phyloP scores from a whole-genome alignment of 1,284 basidiomycete genomes.

The Cryptococcus neoformans region DNA sequence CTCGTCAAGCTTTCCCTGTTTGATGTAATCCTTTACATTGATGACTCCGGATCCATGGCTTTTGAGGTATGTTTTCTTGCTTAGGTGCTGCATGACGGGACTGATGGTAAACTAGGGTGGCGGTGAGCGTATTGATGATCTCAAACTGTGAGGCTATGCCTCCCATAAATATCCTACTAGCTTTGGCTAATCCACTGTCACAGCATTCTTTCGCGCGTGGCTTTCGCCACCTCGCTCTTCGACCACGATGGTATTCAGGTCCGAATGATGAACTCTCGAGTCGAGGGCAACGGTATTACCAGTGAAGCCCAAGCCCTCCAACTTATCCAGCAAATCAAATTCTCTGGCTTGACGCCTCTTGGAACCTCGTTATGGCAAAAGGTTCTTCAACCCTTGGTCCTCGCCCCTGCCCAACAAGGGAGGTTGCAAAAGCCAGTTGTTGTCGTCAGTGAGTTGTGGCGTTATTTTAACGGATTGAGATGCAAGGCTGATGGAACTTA shows the following conservation, averaged over 20 bases:
- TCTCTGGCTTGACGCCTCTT: constrained; percentile 51
- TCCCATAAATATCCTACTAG: constrained; percentile 14
- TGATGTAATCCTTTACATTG: constrained; percentile 48
- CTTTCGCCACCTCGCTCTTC: constrained; percentile 51
- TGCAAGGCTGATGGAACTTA: constrained; percentile 7
- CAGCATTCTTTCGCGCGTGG: constrained; percentile 44
- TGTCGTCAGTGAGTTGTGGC: constrained; percentile 35
- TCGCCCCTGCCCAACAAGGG: constrained; percentile 46
- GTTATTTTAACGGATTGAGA: neutral
- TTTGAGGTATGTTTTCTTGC: constrained; percentile 38
- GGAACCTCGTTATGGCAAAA: constrained; percentile 51
- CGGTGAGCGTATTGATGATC: constrained; percentile 48
- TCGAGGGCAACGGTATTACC: constrained; percentile 51
- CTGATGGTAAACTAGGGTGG: neutral
- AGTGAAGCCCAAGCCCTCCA: constrained; percentile 46
- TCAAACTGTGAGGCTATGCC: constrained; percentile 33
- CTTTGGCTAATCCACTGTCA: neutral
- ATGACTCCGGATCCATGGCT: constrained; percentile 51
- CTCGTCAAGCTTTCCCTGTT: constrained; percentile 49
- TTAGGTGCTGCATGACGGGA: constrained; percentile 9
- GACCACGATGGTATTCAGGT: constrained; percentile 53
- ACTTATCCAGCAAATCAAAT: constrained; percentile 50
- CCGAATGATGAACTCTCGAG: constrained; percentile 51
- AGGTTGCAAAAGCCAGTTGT: constrained; percentile 51
- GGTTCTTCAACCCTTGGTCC: constrained; percentile 51